A percentile compares a stretch with the other conserved stretches of the same genome.
These are phyloP conservation scores for Linnemannia exigua DNA, from an alignment of 192 early-diverging fungal species.

Conservation along the genomic window DNA sequence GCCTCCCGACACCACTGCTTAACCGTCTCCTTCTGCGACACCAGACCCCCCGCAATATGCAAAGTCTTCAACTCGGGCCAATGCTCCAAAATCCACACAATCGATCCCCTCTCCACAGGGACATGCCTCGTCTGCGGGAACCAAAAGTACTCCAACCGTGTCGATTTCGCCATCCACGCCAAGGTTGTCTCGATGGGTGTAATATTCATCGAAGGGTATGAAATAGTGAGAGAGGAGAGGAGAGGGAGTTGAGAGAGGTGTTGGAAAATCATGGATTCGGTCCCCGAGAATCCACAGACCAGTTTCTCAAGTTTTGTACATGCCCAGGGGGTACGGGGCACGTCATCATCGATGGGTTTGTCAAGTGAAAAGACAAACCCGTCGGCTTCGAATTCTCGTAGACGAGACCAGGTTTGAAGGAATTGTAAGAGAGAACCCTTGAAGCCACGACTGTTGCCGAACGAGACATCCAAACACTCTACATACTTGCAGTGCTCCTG, in stretches of 20 bases:
- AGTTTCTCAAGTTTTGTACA: constrained; percentile 42
- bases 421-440: constrained; percentile 33
- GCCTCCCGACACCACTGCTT: constrained; percentile 42
- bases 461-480: constrained; percentile 39
- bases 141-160: constrained; percentile 48
- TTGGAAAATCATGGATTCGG: constrained; percentile 43
- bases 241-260: constrained; percentile 27
- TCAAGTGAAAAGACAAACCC: constrained; percentile 43
- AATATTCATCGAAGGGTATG: constrained; percentile 28
- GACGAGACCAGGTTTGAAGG: constrained; percentile 17
- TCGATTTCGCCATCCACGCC: constrained; percentile 35
- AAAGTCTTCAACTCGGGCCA: constrained; percentile 44
- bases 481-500: constrained; percentile 32
- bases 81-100: constrained; percentile 36
- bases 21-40: constrained; percentile 26
- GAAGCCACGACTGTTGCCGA: constrained; percentile 25
- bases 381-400: constrained; percentile 42
- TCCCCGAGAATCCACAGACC: constrained; percentile 46
- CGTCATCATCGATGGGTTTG: constrained; percentile 19
- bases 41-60: constrained; percentile 38
- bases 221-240: constrained; percentile 29
- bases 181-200: constrained; percentile 31
- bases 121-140: constrained; percentile 28
- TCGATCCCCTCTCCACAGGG: constrained; percentile 5
- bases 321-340: constrained; percentile 23